A percentile compares a stretch with the other conserved stretches of the same genome.
These are phyloP conservation scores for Skeletonema marinoi DNA, from an alignment of 108 stramenopile genomes.

Conservation along the genomic window DNA sequence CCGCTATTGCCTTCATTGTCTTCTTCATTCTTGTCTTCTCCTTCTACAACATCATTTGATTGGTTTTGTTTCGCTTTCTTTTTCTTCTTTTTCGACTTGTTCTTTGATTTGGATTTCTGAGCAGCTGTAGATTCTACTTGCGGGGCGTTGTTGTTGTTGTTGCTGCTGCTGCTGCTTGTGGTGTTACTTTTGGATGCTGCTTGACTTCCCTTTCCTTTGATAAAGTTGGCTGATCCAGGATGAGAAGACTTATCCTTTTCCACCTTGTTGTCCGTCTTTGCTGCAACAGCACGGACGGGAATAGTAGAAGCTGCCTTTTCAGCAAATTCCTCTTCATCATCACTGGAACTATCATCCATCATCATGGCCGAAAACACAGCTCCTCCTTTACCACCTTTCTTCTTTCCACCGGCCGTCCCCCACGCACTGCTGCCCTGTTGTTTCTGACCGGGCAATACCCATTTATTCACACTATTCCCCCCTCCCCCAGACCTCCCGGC, in stretches of 20 bases:
- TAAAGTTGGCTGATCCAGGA: background rate
- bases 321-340: slow-evolving; percentile 50
- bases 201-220: background rate
- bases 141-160: background rate
- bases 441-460: slow-evolving; percentile 46
- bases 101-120: background rate
- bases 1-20: background rate
- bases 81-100: slow-evolving; percentile 17
- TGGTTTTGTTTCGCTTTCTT: slow-evolving; percentile 33
- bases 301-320: background rate
- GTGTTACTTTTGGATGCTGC: background rate
- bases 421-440: slow-evolving; percentile 25
- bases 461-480: slow-evolving; percentile 31
- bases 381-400: slow-evolving; percentile 45
- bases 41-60: background rate
- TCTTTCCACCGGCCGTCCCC: slow-evolving; percentile 30
- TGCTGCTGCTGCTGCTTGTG: too few relatives aligned
- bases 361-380: slow-evolving; percentile 89
- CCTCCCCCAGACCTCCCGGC: slow-evolving; percentile 11
- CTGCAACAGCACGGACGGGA: background rate
- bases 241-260: background rate
- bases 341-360: slow-evolving; percentile 86
- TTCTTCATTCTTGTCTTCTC: background rate
- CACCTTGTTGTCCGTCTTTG: slow-evolving; percentile 6
- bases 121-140: background rate